phyloP scores from a whole-genome alignment of 2,329 filamentous ascomycete species.

The Pestalotiopsis sp. region DNA sequence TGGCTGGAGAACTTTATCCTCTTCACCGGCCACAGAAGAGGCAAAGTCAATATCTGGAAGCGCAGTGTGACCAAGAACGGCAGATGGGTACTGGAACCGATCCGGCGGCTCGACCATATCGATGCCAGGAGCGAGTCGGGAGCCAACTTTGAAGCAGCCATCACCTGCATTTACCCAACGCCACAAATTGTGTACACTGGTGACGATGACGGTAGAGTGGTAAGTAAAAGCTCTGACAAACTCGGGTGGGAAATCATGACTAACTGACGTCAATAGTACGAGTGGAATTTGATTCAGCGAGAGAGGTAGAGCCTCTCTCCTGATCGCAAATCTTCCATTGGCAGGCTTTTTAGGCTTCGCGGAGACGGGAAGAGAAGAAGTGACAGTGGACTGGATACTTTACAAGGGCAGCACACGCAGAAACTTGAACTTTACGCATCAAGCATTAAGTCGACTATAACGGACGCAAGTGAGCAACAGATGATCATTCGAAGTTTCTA shows the following conservation, averaged over 20 bases:
- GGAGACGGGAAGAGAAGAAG: not conserved
- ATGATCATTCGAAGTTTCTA: too few relatives aligned
- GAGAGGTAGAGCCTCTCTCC: slow-evolving; percentile 52
- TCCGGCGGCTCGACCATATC: slow-evolving; percentile 80
- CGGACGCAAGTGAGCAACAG: not conserved
- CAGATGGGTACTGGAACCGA: slow-evolving; percentile 74
- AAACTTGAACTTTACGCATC: not conserved
- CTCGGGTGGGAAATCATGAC: not conserved
- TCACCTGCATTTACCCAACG: slow-evolving; percentile 86
- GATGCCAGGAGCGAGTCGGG: slow-evolving; percentile 66
- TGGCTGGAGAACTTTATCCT: slow-evolving; percentile 86
- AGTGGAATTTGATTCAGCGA: slow-evolving; percentile 63
- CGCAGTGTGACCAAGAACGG: slow-evolving; percentile 57
- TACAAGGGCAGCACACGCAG: not conserved
- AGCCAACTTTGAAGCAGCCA: slow-evolving; percentile 64
- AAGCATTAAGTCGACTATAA: not conserved
- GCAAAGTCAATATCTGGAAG: slow-evolving; percentile 79
- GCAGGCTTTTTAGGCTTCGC: not conserved
- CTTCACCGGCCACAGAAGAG: slow-evolving; percentile 84
- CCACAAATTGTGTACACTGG: slow-evolving; percentile 86
- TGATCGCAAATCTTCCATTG: not conserved
- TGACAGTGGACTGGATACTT: not conserved
- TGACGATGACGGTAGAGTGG: slow-evolving; percentile 89
- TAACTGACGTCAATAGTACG: slow-evolving; percentile 46
- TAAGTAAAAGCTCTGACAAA: slow-evolving; percentile 49